Evolutionary conservation across 768 basidiomycete genomes (phyloP).

Genomic region (Phlebiopsis flavidoalba): DNA sequence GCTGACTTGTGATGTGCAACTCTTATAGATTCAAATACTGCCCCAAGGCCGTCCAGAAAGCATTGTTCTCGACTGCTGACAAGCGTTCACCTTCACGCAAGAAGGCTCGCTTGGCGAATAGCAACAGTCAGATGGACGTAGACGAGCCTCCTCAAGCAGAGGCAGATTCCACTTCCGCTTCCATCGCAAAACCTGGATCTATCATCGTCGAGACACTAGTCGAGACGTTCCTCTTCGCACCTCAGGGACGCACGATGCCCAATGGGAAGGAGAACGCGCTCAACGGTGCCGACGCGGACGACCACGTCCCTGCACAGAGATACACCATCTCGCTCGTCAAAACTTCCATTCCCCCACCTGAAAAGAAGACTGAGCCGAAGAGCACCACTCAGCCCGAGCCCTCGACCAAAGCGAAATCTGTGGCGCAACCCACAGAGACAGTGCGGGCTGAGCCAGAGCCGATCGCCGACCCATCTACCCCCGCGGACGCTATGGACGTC

Average conservation of each 20-base stretch:
- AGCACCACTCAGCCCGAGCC: not conserved
- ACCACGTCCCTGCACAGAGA: constrained; percentile 12
- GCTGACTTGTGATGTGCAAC: too few relatives aligned
- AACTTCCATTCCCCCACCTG: not conserved
- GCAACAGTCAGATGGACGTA: constrained; percentile 4
- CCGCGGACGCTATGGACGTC: not conserved
- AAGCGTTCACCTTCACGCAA: constrained; percentile 3
- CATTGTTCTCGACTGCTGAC: constrained; percentile 17
- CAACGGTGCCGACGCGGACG: not conserved
- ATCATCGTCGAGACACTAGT: constrained; percentile 25
- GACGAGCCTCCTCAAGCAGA: constrained; percentile 1
- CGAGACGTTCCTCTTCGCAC: constrained; percentile 25
- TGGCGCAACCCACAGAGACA: not conserved
- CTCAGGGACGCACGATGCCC: constrained; percentile 13
- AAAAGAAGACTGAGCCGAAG: not conserved
- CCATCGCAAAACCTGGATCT: not conserved
- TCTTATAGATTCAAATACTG: constrained; percentile 26
- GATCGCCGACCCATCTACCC: not conserved
- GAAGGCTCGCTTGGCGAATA: constrained; percentile 10
- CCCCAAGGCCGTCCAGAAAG: constrained; percentile 20
- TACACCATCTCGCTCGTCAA: constrained; percentile 1
- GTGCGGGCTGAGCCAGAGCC: too few relatives aligned
- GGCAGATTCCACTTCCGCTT: not conserved
- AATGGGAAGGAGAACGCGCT: constrained; percentile 7
- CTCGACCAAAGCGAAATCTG: not conserved